These are phyloP conservation scores for Aureobasidium mangrovei DNA, from an alignment of 2,329 filamentous ascomycete genomes.

Conservation along the genomic window DNA sequence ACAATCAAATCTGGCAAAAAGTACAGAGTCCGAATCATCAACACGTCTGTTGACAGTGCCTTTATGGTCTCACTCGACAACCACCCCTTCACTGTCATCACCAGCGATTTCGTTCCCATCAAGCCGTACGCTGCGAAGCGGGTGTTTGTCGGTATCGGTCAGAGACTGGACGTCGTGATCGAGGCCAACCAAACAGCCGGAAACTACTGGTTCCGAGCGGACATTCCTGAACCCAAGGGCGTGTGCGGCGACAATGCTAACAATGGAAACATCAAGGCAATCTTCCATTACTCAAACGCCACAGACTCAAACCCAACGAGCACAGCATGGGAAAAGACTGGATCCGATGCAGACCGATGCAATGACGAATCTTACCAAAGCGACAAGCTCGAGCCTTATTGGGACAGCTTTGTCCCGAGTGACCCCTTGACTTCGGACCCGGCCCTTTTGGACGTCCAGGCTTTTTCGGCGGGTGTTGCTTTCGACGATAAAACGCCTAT, in stretches of 20 bases:
- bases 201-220: slow-evolving; percentile 40
- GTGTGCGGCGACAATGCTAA: slow-evolving; percentile 20
- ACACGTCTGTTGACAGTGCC: slow-evolving; percentile 31
- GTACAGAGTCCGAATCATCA: slow-evolving; percentile 38
- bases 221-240: slow-evolving; percentile 17
- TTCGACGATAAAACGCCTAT: slow-evolving; percentile 16
- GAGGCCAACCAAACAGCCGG: slow-evolving; percentile 35
- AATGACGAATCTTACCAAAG: slow-evolving; percentile 24
- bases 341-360: slow-evolving; percentile 28
- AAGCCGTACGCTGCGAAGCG: slow-evolving; percentile 29
- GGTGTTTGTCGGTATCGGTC: slow-evolving; percentile 34
- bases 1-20: slow-evolving; percentile 32
- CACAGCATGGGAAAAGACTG: slow-evolving; percentile 23
- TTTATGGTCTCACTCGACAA: slow-evolving; percentile 32
- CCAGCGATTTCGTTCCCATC: slow-evolving; percentile 37
- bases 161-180: slow-evolving; percentile 41
- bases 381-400: slow-evolving; percentile 27
- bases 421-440: slow-evolving; percentile 22
- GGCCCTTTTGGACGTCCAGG: not conserved
- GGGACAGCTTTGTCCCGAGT: slow-evolving; percentile 23
- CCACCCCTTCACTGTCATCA: slow-evolving; percentile 37
- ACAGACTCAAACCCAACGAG: slow-evolving; percentile 19
- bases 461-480: slow-evolving; percentile 11
- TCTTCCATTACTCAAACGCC: slow-evolving; percentile 32
- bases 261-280: slow-evolving; percentile 31